Evolutionary conservation across 2,329 filamentous ascomycete genomes (phyloP).

Genomic region (Phialophora tarda): DNA sequence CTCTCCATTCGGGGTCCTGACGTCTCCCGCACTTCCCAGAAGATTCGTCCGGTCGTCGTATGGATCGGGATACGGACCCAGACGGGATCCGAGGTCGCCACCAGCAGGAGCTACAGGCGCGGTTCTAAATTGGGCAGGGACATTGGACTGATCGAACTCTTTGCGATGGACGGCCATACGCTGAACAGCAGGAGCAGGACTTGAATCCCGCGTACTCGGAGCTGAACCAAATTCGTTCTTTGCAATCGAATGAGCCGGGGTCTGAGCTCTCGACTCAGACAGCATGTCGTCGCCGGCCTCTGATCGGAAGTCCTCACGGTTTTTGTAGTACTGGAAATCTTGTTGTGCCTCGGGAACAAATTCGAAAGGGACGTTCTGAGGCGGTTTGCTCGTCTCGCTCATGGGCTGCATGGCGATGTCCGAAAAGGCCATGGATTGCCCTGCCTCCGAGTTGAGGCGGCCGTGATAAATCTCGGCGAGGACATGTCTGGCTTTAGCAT

Average conservation of each 20-base stretch:
- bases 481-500: slow-evolving; percentile 84
- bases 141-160: slow-evolving; percentile 29
- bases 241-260: slow-evolving; percentile 26
- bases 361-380: slow-evolving; percentile 75
- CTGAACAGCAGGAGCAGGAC: slow-evolving; percentile 44
- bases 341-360: slow-evolving; percentile 84
- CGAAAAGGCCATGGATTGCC: slow-evolving; percentile 64
- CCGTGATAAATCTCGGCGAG: slow-evolving; percentile 86
- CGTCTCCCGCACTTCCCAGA: slow-evolving; percentile 28
- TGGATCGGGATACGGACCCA: slow-evolving; percentile 32
- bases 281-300: slow-evolving; percentile 72
- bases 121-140: slow-evolving; percentile 24
- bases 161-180: slow-evolving; percentile 25
- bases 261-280: slow-evolving; percentile 25
- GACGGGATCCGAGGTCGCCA: slow-evolving; percentile 24
- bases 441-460: slow-evolving; percentile 70
- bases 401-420: slow-evolving; percentile 76
- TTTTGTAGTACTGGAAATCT: slow-evolving; percentile 91
- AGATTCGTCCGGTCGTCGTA: slow-evolving; percentile 37
- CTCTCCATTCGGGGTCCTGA: slow-evolving; percentile 35
- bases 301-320: slow-evolving; percentile 83
- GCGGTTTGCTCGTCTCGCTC: slow-evolving; percentile 45
- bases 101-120: slow-evolving; percentile 7
- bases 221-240: slow-evolving; percentile 41
- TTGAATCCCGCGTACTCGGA: slow-evolving; percentile 39